A percentile compares a stretch with the other conserved stretches of the same genome.
Evolutionary conservation across 139 green algal species (phyloP).

Genomic region (Picochlorum sp.): DNA sequence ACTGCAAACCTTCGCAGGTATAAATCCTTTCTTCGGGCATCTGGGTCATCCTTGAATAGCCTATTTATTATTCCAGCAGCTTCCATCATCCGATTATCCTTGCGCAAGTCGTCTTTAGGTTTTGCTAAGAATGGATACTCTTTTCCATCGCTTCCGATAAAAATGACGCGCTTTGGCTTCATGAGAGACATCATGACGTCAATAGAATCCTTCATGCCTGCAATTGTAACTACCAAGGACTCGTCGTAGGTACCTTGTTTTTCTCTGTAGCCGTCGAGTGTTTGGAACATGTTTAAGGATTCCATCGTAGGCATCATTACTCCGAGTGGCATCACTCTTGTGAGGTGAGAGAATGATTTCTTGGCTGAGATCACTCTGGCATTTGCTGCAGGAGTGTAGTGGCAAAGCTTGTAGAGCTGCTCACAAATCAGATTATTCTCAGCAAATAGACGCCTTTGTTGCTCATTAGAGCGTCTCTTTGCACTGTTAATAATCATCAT

Average conservation of each 20-base stretch:
- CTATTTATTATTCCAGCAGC: conserved; percentile 66
- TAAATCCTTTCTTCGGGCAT: conserved; percentile 58
- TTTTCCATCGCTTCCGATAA: conserved; percentile 68
- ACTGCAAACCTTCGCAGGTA: conserved; percentile 76
- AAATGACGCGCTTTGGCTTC: conserved; percentile 77
- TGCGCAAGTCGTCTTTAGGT: conserved; percentile 96
- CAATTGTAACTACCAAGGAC: conserved; percentile 49
- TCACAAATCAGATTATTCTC: conserved; percentile 54
- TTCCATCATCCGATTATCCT: conserved; percentile 97
- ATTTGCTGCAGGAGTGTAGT: conserved; percentile 19
- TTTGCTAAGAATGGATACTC: conserved; percentile 93
- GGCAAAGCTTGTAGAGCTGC: conserved; percentile 68
- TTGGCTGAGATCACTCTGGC: conserved; percentile 25
- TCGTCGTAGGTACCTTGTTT: not conserved
- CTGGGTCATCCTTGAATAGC: conserved; percentile 42
- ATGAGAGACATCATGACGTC: conserved; percentile 72
- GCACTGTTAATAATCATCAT: conserved; percentile 16
- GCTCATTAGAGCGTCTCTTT: conserved; percentile 14
- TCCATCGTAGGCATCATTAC: conserved; percentile 50
- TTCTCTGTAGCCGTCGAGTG: not conserved
- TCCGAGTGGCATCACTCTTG: conserved; percentile 55
- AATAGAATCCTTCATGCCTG: conserved; percentile 70
- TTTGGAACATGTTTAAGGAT: not conserved
- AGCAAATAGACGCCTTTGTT: conserved; percentile 12
- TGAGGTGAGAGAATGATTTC: conserved; percentile 23